phyloP scores from a whole-genome alignment of 2,329 filamentous ascomycete species.

The Ascosphaera apis region DNA sequence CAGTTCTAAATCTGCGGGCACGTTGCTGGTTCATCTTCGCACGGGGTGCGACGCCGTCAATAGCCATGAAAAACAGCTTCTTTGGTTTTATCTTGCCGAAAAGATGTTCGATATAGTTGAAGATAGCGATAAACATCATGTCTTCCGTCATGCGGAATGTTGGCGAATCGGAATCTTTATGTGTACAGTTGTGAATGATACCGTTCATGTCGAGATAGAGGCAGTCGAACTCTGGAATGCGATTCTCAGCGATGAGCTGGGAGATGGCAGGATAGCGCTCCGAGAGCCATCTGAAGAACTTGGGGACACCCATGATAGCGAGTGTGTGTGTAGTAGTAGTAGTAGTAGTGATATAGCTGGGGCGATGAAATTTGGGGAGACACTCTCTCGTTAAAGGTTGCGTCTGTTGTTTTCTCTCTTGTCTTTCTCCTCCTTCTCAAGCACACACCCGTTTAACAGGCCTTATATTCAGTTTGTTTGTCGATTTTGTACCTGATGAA shows the following conservation, averaged over 20 bases:
- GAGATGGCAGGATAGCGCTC: constrained; percentile 98
- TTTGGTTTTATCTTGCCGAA: constrained; percentile 98
- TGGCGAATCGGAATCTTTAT: constrained; percentile 82
- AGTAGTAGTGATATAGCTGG: not conserved
- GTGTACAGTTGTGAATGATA: constrained; percentile 98
- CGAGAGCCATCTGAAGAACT: constrained; percentile 98
- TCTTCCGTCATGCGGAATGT: constrained; percentile 89
- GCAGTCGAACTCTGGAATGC: constrained; percentile 96
- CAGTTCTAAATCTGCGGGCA: constrained; percentile 80
- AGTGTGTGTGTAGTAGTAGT: constrained; percentile 2
- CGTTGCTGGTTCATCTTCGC: constrained; percentile 99
- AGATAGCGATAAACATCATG: constrained; percentile 98
- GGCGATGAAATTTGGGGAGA: not conserved
- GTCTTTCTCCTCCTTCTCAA: too few species aligned
- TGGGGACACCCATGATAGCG: constrained; percentile 43
- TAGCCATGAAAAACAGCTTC: constrained; percentile 98
- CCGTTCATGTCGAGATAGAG: constrained; percentile 86
- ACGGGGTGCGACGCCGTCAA: constrained; percentile 88
- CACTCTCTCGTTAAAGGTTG: not conserved
- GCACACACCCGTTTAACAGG: too few species aligned
- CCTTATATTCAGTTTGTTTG: too few species aligned
- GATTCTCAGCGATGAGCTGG: constrained; percentile 93
- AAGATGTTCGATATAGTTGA: constrained; percentile 98
- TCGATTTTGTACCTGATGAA: too few species aligned
- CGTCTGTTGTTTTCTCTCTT: not conserved